Evolutionary conservation across 2,329 filamentous ascomycete genomes (phyloP).

Genomic region (Diaporthe longicolla): DNA sequence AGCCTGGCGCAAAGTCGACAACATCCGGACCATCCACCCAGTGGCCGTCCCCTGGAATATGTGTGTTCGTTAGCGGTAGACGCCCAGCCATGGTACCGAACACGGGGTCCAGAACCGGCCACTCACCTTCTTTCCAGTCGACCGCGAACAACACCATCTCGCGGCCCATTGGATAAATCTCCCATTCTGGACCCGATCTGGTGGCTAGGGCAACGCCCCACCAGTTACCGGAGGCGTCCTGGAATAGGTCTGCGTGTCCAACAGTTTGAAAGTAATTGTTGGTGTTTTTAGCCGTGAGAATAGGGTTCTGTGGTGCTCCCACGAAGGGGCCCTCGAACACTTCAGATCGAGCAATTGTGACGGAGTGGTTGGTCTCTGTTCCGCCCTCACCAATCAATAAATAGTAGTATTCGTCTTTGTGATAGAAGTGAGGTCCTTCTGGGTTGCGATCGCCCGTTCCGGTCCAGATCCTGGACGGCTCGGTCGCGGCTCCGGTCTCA

Average conservation of each 20-base stretch:
- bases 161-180: slow-evolving; percentile 66
- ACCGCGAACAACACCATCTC: slow-evolving; percentile 65
- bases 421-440: slow-evolving; percentile 61
- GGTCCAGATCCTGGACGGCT: slow-evolving; percentile 56
- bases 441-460: slow-evolving; percentile 59
- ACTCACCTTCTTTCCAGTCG: slow-evolving; percentile 63
- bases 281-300: slow-evolving; percentile 58
- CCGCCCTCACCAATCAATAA: slow-evolving; percentile 62
- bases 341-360: slow-evolving; percentile 59
- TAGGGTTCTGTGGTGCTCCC: slow-evolving; percentile 57
- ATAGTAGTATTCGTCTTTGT: slow-evolving; percentile 60
- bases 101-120: slow-evolving; percentile 61
- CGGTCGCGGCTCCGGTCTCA: slow-evolving; percentile 52
- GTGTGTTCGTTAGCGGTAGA: slow-evolving; percentile 52
- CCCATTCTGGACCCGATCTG: slow-evolving; percentile 58
- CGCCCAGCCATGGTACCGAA: slow-evolving; percentile 60
- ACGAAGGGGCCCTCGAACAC: slow-evolving; percentile 60
- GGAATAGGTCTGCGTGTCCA: slow-evolving; percentile 62
- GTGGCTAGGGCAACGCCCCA: slow-evolving; percentile 65
- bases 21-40: slow-evolving; percentile 59
- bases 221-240: slow-evolving; percentile 62
- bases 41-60: slow-evolving; percentile 58
- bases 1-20: slow-evolving; percentile 57
- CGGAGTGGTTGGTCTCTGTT: slow-evolving; percentile 57
- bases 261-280: slow-evolving; percentile 58